phyloP scores from a whole-genome alignment of 2,329 filamentous ascomycete genomes.

The Epichloe elymi region DNA sequence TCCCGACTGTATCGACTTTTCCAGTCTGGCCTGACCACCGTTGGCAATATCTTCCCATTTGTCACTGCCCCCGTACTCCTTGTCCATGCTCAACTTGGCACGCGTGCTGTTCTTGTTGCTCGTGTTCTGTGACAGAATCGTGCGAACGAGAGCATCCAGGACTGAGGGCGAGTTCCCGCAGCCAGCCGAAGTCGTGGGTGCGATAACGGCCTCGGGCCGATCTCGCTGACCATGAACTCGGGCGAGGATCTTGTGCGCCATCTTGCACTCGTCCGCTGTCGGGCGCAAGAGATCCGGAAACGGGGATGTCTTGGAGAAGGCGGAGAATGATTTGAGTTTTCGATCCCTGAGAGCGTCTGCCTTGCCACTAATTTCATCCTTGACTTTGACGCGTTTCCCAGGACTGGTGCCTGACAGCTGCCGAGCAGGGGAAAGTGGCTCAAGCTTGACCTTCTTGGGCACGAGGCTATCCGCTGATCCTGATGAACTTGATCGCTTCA shows the following conservation, averaged over 20 bases:
- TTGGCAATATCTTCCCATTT: conserved; percentile 28
- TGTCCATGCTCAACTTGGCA: conserved; percentile 39
- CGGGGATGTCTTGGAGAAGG: conserved; percentile 35
- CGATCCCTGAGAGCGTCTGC: conserved; percentile 22
- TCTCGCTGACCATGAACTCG: conserved; percentile 50
- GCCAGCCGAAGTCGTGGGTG: conserved; percentile 52
- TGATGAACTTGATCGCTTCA: conserved; percentile 18
- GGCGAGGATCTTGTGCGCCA: conserved; percentile 53
- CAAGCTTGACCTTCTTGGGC: conserved; percentile 5
- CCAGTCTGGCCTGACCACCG: conserved; percentile 26
- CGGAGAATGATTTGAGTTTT: conserved; percentile 30
- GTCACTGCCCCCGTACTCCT: conserved; percentile 28
- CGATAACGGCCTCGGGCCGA: conserved; percentile 47
- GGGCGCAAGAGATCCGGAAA: conserved; percentile 56
- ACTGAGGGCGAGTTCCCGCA: conserved; percentile 38
- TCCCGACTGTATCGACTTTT: conserved; percentile 54
- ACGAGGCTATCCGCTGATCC: not conserved
- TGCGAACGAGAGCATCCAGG: conserved; percentile 38
- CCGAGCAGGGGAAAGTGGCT: not conserved
- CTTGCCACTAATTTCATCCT: conserved; percentile 3
- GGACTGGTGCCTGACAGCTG: not conserved
- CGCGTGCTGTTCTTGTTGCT: conserved; percentile 42
- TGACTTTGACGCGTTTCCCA: not conserved
- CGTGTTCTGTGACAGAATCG: conserved; percentile 41
- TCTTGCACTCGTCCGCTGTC: conserved; percentile 52